phyloP scores from a whole-genome alignment of 2,329 filamentous ascomycete genomes.

The Albifimbria verrucaria region DNA sequence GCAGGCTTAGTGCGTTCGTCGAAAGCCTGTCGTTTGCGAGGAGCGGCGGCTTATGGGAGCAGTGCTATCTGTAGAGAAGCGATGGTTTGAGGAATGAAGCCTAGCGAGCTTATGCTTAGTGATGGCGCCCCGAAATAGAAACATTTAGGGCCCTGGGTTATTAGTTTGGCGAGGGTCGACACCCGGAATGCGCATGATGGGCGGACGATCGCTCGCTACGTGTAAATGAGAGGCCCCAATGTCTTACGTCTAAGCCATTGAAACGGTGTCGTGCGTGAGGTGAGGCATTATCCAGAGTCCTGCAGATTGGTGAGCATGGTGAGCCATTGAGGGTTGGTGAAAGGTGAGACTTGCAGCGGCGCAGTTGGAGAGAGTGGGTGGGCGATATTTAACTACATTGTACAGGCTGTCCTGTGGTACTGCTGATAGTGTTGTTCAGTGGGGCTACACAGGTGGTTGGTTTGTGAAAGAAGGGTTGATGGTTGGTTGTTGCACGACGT shows the following conservation, averaged over 20 bases:
- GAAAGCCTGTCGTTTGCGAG: slow-evolving; percentile 71
- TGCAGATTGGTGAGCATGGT: background rate
- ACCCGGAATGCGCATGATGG: too few species aligned
- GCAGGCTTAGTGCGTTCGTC: slow-evolving; percentile 67
- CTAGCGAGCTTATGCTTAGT: background rate
- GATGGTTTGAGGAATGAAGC: background rate
- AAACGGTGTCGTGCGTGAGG: background rate
- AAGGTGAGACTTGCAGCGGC: slow-evolving; percentile 12
- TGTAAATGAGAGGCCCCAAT: background rate
- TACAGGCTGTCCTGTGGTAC: too few species aligned
- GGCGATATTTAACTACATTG: background rate
- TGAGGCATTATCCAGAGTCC: background rate
- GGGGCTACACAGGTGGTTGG: too few species aligned
- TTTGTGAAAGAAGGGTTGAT: too few species aligned
- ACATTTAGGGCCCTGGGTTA: too few species aligned
- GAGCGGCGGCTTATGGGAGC: slow-evolving; percentile 68
- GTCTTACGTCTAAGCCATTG: background rate
- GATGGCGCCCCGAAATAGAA: background rate
- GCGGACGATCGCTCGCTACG: background rate
- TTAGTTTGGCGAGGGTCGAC: too few species aligned
- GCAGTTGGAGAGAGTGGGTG: background rate
- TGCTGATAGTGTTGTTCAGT: too few species aligned
- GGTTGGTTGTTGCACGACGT: too few species aligned
- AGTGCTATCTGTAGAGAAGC: background rate
- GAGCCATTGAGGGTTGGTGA: slow-evolving; percentile 6